Base-by-base conservation (phyloP, 495 filamentous ascomycete species). In the Penicillium manginii region DNA sequence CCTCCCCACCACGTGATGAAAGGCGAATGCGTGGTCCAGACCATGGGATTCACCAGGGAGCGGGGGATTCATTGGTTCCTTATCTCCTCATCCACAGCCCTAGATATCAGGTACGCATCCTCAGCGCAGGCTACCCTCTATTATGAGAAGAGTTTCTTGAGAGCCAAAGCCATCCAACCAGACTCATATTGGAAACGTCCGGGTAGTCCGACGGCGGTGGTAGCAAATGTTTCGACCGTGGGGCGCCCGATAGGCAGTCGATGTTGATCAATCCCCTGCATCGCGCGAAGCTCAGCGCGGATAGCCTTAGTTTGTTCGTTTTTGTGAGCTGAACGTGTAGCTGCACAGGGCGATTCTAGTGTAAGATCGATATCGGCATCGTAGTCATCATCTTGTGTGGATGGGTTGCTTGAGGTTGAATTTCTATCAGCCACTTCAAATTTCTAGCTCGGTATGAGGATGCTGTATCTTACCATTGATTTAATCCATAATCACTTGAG, bases 181-280 rank as follows among this genome's bases (percentile, higher is more conserved):
- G 45, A n/a, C 21, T n/a, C 45, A n/a, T 47, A 11, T 11, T 47
- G 9, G 45, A 23, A 47, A 3, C 45, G 45, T 23, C 45, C 45
- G 10, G 45, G 45, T 1, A 47, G 45, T 12, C 45, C 45, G 11
- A 23, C 4, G 45, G 45, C 45, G 11, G 19, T 47, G 1, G 21
- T 26, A 23, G 18, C 19, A 19, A 26, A 47, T 12, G 45, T 47
- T n/a, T 47, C 6, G 21, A 47, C 21, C 19, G 45, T 47, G 18
- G 45, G 45, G 22, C 22, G 45, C 19, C 45, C 22, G 18, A 19
- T 47, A 14, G 45, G 19, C 40, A 43, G 17, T 23, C 45, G 0
- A 22, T 47, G 2, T 12, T 26, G 22, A 26, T 21, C 45, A 47
- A 47, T 47, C 45, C 45, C 45, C 45, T 47, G 45, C 45, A 47